Evolutionary conservation across 768 basidiomycete genomes (phyloP).

Genomic region (Paxillus rubicundulus): DNA sequence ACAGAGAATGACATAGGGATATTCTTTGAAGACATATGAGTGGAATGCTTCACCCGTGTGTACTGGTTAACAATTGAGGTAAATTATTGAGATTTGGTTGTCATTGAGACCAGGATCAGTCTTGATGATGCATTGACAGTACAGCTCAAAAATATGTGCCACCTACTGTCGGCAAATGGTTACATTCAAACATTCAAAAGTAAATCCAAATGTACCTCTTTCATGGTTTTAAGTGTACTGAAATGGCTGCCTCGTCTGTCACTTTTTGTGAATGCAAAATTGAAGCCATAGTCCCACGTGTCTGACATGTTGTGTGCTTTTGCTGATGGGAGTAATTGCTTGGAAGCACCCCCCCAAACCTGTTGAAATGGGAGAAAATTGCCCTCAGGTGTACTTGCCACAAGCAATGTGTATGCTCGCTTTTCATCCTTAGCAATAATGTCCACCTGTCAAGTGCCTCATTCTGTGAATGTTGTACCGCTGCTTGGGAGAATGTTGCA

Average conservation of each 20-base stretch:
- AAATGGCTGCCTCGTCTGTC: too few relatives aligned
- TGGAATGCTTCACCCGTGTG: conserved; percentile 25
- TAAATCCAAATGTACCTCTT: conserved; percentile 5
- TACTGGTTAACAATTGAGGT: conserved; percentile 29
- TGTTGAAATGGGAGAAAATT: conserved; percentile 33
- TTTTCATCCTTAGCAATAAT: conserved; percentile 29
- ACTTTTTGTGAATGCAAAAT: conserved; percentile 22
- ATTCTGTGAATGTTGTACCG: background rate
- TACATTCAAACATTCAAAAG: too few relatives aligned
- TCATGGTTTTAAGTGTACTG: conserved; percentile 29
- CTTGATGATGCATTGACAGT: conserved; percentile 6
- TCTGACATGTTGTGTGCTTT: conserved; percentile 9
- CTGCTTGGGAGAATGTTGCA: background rate
- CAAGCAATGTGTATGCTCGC: conserved; percentile 29
- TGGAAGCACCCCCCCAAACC: conserved; percentile 23
- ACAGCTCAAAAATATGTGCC: conserved; percentile 13
- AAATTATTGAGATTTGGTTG: conserved; percentile 20
- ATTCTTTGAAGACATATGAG: conserved; percentile 3
- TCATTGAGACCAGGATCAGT: conserved; percentile 6
- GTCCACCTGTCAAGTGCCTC: conserved; percentile 12
- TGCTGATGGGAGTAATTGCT: conserved; percentile 13
- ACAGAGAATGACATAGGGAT: background rate
- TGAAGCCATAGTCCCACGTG: conserved; percentile 13
- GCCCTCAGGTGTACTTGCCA: conserved; percentile 27
- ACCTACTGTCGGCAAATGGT: conserved; percentile 7